Base-by-base conservation (phyloP, 768 basidiomycete genomes). In the Pholiota conissans region DNA sequence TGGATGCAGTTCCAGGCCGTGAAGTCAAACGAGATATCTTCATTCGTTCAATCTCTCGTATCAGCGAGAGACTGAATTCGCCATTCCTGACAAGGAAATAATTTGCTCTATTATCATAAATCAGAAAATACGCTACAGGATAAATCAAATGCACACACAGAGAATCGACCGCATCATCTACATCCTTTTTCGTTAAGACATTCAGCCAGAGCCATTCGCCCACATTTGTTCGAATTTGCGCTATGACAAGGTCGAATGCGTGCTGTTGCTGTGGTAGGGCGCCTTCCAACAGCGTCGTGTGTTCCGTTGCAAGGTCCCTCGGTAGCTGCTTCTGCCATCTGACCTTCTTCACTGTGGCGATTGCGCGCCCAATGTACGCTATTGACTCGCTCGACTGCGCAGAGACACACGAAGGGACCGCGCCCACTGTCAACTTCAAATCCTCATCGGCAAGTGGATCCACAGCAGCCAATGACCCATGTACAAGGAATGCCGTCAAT, bases 121-220 rank as follows among this genome's bases (percentile, higher is more conserved):
- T 66, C 63, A 40, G 26, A 52, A 26, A 32, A 54, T 56, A 32
- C 35, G 46, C n/a, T 32, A 10, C 35, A 35, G 45, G 20, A 55
- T 37, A 39, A 40, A 20, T 29, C 28, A 35, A 30, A 52, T 29
- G 20, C 0, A 73, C 91, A 69, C 71, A 94, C 93, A 95, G 69
- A 11, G 91, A 90, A 63, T 94, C 85, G 18, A 96, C 84, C 0
- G 93, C 89, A 22, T 89, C 89, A 61, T 90, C 87, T 0, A 95
- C 88, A 60, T 94, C 92, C 63, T 84, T 82, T 65, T 81, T 81
- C 2, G 93, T 95, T 51, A 97, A 76, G 34, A 96, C 88, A 65
- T 95, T 93, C 22, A 85, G 71, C 95, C 94, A 97, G 1, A 97
- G 76, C 93, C 94, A 97, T 77, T 97, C 95, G 67, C 93, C 90